Evolutionary conservation across 805 yeast genomes (phyloP), one percentile per base, ranked within the genome.

Genomic region (Candida palmyrensis): DNA sequence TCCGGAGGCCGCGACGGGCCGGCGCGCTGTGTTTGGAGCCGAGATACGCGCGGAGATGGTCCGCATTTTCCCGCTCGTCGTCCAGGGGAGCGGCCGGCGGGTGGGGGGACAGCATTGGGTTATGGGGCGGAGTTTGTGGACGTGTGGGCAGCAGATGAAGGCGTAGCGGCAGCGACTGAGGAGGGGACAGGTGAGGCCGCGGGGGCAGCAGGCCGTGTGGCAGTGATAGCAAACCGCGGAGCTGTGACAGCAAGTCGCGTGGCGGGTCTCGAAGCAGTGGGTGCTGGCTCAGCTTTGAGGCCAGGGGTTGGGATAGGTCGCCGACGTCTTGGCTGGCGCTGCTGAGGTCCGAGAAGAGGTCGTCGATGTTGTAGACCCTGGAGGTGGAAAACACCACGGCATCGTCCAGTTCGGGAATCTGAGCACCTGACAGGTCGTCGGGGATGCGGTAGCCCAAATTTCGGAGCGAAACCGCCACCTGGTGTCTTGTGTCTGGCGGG

Each of bases 1-100:
- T 61, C 3, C 72, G 43, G 11, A 62, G 45, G 18, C 66, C 57
- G 33, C 68, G 28, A 32, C 60, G 27, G 11, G 23, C 13, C 14
- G 14, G 15, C 9, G n/a, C 7, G 18, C 20, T 15, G 9, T n/a
- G n/a, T 22, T 16, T 24, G 9, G 29, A 14, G n/a, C 34, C 34
- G 10, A 31, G 28, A 17, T 24, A 31, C 13, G 34, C 29, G 11
- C 28, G 11, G 11, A 31, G 25, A 17, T 31, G 34, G 22, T 31
- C 25, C 9, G 27, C 27, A 14, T 31, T 25, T 9, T 31, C 34
- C 14, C 8, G n/a, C 15, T 24, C 20, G 9, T 11, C 14, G 12
- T 17, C 12, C 19, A 18, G 20, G 17, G 5, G 30, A 18, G 5
- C 12, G 15, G 8, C 10, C 11, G 14, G 11, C 14, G 11, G 14